These are phyloP conservation scores for Xylariaceae sp. DNA, from an alignment of 2,329 filamentous ascomycete species.

Conservation along the genomic window DNA sequence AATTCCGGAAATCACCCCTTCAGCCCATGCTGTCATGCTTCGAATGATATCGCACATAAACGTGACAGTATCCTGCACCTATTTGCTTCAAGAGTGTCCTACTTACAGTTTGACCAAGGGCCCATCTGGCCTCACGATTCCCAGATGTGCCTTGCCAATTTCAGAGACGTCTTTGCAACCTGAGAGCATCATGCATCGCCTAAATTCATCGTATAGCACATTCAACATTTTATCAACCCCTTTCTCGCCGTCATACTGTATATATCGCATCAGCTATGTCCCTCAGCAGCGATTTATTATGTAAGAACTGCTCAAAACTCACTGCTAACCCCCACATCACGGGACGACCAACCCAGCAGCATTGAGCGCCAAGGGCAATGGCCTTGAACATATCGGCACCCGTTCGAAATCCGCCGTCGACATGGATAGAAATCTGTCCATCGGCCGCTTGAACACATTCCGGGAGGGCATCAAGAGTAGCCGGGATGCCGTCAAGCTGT, in stretches of 20 bases:
- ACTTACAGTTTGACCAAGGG: slow-evolving; percentile 10
- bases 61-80: too few species aligned
- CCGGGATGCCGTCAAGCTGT: slow-evolving; percentile 42
- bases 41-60: too few species aligned
- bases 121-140: slow-evolving; percentile 3
- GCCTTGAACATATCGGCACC: slow-evolving; percentile 15
- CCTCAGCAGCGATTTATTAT: too few species aligned
- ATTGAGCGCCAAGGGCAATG: slow-evolving; percentile 9
- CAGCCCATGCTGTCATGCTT: too few species aligned
- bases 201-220: slow-evolving; percentile 16
- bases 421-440: slow-evolving; percentile 39
- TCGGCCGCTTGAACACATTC: slow-evolving; percentile 46
- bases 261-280: too few species aligned
- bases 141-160: slow-evolving; percentile 4
- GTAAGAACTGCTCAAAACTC: too few species aligned
- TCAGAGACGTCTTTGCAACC: slow-evolving; percentile 10
- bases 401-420: slow-evolving; percentile 21
- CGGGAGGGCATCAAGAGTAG: slow-evolving; percentile 39
- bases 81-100: too few species aligned
- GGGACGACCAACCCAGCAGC: slow-evolving; percentile 8
- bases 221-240: slow-evolving; percentile 11
- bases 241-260: slow-evolving; percentile 10
- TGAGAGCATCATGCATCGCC: slow-evolving; percentile 10
- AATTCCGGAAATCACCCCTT: too few species aligned
- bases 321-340: slow-evolving; percentile 12